These are phyloP conservation scores for Trichoderma citrinoviride DNA, from an alignment of 2,329 filamentous ascomycete genomes.

Conservation along the genomic window DNA sequence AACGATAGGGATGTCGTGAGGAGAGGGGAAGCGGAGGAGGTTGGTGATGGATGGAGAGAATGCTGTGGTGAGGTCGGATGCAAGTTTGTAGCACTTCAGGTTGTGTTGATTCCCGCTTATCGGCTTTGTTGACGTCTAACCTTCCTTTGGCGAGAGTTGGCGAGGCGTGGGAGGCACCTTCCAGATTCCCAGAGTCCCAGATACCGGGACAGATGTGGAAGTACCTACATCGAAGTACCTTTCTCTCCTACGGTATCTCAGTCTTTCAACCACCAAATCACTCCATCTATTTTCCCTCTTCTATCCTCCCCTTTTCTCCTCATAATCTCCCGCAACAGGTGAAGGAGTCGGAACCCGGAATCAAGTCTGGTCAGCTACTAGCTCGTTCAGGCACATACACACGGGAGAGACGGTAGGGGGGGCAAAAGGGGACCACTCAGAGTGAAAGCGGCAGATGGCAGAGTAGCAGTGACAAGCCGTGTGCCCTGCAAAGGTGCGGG, in stretches of 20 bases:
- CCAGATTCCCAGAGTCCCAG: background rate
- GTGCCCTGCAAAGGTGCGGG: background rate
- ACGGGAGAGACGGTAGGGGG: background rate
- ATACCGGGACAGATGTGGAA: background rate
- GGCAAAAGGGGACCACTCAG: slow-evolving; percentile 7
- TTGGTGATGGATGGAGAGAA: slow-evolving; percentile 1
- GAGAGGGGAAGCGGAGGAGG: slow-evolving; percentile 2
- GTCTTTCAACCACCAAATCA: background rate
- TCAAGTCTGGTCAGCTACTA: background rate
- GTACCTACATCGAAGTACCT: background rate
- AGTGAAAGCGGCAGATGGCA: slow-evolving; percentile 4
- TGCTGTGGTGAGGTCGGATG: background rate
- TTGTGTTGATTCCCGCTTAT: background rate
- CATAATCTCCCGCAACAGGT: background rate
- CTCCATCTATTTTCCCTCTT: background rate
- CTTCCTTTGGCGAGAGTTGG: background rate
- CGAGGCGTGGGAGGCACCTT: background rate
- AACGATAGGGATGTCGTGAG: background rate
- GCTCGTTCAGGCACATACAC: background rate
- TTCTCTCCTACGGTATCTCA: background rate
- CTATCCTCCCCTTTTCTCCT: background rate
- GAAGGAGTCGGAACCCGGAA: slow-evolving; percentile 1
- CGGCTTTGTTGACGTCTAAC: background rate
- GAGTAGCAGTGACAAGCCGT: background rate
- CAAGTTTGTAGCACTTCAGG: background rate